Evolutionary conservation across 1,284 basidiomycete species (phyloP).

Genomic region (Mycena sp.): DNA sequence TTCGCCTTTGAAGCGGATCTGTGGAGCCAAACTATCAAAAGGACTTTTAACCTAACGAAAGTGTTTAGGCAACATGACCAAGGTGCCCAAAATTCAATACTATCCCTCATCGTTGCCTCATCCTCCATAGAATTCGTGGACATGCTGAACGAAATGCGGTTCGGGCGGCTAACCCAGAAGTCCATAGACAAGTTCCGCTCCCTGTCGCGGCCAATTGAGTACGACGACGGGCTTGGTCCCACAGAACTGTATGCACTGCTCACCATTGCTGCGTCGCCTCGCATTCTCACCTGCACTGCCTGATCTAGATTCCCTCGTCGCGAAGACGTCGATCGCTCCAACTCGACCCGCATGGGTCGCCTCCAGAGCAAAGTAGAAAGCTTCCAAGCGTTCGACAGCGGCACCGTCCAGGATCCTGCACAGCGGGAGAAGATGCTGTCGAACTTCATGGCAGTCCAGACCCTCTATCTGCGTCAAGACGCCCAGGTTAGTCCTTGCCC

Average conservation of each 20-base stretch:
- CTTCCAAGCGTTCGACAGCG: conserved; percentile 64
- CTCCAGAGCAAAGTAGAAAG: conserved; percentile 54
- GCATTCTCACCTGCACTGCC: conserved; percentile 5
- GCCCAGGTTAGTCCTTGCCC: conserved; percentile 51
- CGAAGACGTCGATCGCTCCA: conserved; percentile 92
- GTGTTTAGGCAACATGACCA: conserved; percentile 86
- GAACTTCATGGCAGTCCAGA: conserved; percentile 78
- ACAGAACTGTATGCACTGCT: conserved; percentile 75
- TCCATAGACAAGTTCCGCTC: conserved; percentile 65
- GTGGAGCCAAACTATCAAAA: conserved; percentile 83
- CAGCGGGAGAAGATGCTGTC: conserved; percentile 73
- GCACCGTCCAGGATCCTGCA: conserved; percentile 56
- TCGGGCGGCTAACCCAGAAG: conserved; percentile 65
- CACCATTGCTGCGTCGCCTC: not conserved
- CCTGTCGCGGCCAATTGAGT: conserved; percentile 68
- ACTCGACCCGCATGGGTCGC: conserved; percentile 69
- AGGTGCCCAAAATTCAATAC: conserved; percentile 47
- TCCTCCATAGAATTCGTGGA: conserved; percentile 76
- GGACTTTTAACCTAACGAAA: conserved; percentile 88
- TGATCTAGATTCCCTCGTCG: conserved; percentile 80
- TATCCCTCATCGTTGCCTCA: not conserved
- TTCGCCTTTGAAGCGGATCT: conserved; percentile 92
- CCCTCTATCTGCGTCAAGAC: conserved; percentile 67
- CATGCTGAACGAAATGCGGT: conserved; percentile 92
- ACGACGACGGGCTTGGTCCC: conserved; percentile 79